Percentiles rank a stretch among this genome's conserved stretches.
These are phyloP conservation scores for Backusella parvicylindrica DNA, from an alignment of 192 early-diverging fungal species.

Conservation along the genomic window DNA sequence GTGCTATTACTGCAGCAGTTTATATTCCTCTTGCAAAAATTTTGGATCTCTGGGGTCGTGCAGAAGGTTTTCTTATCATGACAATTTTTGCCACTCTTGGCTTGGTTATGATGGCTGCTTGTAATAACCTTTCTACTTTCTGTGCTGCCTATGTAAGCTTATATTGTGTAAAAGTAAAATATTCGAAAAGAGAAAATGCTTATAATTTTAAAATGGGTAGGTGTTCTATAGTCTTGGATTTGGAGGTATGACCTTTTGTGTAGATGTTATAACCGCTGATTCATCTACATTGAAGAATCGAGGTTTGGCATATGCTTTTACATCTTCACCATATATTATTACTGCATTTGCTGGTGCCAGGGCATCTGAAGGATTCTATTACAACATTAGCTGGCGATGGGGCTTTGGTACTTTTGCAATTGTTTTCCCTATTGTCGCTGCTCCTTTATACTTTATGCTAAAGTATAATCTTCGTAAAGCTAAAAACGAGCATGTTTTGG, in stretches of 20 bases:
- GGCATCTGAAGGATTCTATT: neutral
- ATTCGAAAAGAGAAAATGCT: neutral
- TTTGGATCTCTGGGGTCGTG: constrained; percentile 2
- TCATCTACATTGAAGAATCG: neutral
- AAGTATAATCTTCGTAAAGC: neutral
- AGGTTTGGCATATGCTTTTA: neutral
- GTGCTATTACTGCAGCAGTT: neutral
- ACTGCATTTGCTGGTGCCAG: neutral
- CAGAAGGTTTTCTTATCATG: constrained; percentile 10
- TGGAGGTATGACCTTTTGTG: neutral
- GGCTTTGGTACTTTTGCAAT: neutral
- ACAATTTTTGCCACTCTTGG: neutral
- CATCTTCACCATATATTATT: neutral
- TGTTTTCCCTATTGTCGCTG: neutral
- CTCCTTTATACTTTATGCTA: neutral
- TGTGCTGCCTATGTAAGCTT: constrained; percentile 9
- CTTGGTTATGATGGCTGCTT: neutral
- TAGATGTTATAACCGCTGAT: neutral
- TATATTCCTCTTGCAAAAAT: constrained; percentile 4
- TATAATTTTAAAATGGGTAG: neutral
- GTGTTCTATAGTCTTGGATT: neutral
- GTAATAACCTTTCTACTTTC: constrained; percentile 1
- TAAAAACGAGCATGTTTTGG: neutral
- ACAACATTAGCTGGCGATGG: neutral
- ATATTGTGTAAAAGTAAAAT: neutral